These are phyloP conservation scores for Macrocybe gigantea DNA, from an alignment of 768 basidiomycete genomes.

Conservation along the genomic window DNA sequence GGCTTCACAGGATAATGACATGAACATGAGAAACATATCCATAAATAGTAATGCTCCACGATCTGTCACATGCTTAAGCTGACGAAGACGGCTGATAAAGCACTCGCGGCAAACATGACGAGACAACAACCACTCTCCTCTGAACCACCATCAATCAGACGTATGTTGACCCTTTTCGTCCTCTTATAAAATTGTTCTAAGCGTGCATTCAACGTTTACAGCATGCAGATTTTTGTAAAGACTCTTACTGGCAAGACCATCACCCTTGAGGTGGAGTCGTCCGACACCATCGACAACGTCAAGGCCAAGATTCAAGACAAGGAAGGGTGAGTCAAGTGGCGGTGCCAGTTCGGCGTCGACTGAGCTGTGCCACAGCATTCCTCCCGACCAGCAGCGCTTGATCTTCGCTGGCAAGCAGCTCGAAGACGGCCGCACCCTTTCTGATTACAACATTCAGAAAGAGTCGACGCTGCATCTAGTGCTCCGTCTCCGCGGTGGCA, in stretches of 20 bases:
- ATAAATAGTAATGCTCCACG: too few species aligned
- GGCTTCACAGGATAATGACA: too few species aligned
- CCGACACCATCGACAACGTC: slow-evolving; percentile 72
- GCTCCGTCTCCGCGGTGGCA: slow-evolving; percentile 84
- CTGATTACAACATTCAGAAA: slow-evolving; percentile 93
- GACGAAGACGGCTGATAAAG: too few species aligned
- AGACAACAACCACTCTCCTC: too few species aligned
- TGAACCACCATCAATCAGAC: too few species aligned
- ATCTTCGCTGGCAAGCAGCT: slow-evolving; percentile 97
- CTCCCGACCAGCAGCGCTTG: slow-evolving; percentile 90
- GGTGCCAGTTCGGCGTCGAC: background rate
- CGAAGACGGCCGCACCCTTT: slow-evolving; percentile 88
- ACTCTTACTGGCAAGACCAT: slow-evolving; percentile 88
- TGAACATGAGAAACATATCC: too few species aligned
- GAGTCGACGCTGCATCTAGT: slow-evolving; percentile 89
- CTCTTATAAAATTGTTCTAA: too few species aligned
- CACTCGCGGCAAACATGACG: too few species aligned
- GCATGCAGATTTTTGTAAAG: slow-evolving; percentile 88
- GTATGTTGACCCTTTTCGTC: too few species aligned
- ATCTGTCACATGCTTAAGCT: too few species aligned
- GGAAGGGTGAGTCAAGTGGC: slow-evolving; percentile 53
- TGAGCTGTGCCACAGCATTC: slow-evolving; percentile 45
- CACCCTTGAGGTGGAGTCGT: slow-evolving; percentile 81
- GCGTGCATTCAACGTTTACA: too few species aligned
- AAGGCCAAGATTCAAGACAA: slow-evolving; percentile 86